These are phyloP conservation scores for Osmanthus fragrans DNA, from an alignment of 257 asterid genomes.

Conservation along the genomic window DNA sequence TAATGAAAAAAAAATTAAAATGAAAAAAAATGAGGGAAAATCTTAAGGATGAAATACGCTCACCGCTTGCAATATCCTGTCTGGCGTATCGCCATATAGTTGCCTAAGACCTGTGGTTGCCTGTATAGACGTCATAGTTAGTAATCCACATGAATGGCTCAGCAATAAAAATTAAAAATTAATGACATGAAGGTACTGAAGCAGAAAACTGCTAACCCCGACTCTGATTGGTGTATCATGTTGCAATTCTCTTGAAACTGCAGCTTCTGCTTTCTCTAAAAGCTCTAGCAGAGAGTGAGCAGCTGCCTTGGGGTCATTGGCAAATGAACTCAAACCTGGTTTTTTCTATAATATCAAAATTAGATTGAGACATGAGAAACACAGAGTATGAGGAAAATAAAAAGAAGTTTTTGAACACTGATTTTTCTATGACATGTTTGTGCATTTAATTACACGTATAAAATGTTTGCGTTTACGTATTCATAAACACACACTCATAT, in stretches of 20 bases:
- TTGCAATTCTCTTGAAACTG: constrained; percentile 56
- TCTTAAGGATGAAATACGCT: constrained; percentile 22
- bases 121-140: constrained; percentile 42
- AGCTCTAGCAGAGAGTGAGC: constrained; percentile 60
- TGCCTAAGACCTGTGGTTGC: constrained; percentile 92
- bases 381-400: constrained; percentile 2
- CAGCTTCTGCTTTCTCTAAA: constrained; percentile 66
- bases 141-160: background rate
- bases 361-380: constrained; percentile 19
- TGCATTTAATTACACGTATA: background rate
- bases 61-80: constrained; percentile 81
- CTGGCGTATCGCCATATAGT: constrained; percentile 75
- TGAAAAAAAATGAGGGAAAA: background rate
- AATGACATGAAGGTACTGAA: background rate
- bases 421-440: background rate
- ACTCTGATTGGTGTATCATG: constrained; percentile 60
- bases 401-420: background rate
- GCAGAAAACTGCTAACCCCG: constrained; percentile 58
- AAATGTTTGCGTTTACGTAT: background rate
- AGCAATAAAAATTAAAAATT: background rate
- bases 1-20: background rate
- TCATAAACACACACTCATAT: background rate
- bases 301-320: constrained; percentile 61
- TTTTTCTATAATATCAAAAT: constrained; percentile 47
- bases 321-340: constrained; percentile 76